A percentile compares a stretch with the other conserved stretches of the same genome.
phyloP scores from a whole-genome alignment of 164 flowering plant species.

The Stephania yunnanensis region DNA sequence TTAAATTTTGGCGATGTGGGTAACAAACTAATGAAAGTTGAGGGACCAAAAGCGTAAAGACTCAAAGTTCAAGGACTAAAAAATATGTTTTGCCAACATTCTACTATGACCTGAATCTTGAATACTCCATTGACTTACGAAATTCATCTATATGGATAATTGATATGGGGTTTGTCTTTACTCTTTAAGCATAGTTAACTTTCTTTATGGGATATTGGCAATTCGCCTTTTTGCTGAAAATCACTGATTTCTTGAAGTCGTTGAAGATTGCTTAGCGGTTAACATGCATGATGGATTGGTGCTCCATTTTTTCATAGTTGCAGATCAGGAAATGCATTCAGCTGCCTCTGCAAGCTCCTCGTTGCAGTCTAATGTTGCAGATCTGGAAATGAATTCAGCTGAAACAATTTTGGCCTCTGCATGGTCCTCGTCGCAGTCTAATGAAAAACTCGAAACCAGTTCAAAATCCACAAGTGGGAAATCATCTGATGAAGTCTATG shows the following conservation, averaged over 20 bases:
- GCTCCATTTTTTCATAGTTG: conserved; percentile 16
- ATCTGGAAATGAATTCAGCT: conserved; percentile 10
- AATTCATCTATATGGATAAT: no score
- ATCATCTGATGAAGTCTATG: conserved; percentile 11
- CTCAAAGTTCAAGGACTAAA: no score
- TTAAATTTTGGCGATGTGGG: no score
- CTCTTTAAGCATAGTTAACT: no score
- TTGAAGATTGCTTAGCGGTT: background rate
- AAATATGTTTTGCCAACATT: no score
- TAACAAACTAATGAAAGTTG: no score
- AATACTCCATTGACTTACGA: no score
- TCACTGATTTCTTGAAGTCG: background rate
- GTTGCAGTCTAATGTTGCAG: conserved; percentile 9
- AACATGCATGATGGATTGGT: conserved; percentile 3
- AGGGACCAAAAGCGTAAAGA: no score
- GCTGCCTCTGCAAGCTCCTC: background rate
- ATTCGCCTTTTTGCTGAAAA: background rate
- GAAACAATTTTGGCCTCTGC: background rate
- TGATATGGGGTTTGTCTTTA: no score
- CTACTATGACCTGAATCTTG: no score
- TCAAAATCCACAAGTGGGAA: conserved; percentile 2
- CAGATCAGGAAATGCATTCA: conserved; percentile 12
- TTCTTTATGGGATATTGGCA: background rate
- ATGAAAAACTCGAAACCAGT: background rate
- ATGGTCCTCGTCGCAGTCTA: background rate